These are phyloP conservation scores for Sorghum bicolor DNA, from an alignment of 176 grass and related monocot species.

Conservation along the genomic window DNA sequence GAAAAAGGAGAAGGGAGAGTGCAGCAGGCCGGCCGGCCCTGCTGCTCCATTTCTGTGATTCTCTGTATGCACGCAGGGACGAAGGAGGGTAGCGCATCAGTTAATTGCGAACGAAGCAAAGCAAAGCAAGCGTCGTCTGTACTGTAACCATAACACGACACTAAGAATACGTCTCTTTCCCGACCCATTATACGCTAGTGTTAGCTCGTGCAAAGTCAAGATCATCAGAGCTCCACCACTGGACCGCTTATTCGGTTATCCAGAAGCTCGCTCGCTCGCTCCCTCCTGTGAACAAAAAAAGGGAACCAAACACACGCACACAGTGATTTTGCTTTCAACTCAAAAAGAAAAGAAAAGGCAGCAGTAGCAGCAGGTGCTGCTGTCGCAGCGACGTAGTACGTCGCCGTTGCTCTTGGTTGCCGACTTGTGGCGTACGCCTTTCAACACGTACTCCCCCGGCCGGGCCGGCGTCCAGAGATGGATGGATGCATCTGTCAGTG, in stretches of 20 bases:
- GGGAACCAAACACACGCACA: not conserved
- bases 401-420: constrained; percentile 24
- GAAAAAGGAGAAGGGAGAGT: not conserved
- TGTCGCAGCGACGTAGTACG: not conserved
- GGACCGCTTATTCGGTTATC: not conserved
- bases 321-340: not conserved
- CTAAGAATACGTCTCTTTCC: not conserved
- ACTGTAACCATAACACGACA: not conserved
- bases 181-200: constrained; percentile 3
- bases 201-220: constrained; percentile 44
- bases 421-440: constrained; percentile 15
- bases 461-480: no score
- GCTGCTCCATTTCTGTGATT: not conserved
- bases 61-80: not conserved
- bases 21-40: not conserved
- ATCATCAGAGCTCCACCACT: not conserved
- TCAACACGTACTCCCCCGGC: constrained; percentile 14
- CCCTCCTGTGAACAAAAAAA: constrained; percentile 12
- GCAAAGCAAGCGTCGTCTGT: constrained; percentile 4
- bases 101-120: constrained; percentile 51
- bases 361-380: not conserved
- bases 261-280: not conserved
- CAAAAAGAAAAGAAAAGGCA: not conserved
- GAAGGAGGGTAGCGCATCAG: not conserved
- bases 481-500: no score